Base-by-base conservation (phyloP, 352 stramenopile species). In the Thraustochytrium sp. region DNA sequence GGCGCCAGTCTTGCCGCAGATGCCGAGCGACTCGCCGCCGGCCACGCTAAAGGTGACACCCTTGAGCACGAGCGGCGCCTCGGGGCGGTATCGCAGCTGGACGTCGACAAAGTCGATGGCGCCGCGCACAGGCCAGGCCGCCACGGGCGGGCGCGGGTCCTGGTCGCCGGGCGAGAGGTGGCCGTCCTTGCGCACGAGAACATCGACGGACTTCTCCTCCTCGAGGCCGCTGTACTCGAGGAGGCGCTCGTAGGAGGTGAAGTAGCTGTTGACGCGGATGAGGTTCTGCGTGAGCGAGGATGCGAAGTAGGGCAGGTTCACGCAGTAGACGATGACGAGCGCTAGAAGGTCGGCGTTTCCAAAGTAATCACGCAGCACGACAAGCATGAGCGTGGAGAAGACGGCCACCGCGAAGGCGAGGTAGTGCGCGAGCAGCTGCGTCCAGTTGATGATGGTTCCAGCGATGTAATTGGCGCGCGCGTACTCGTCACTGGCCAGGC, bases 21-120 rank as follows among this genome's bases (percentile, higher is more conserved):
- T 91, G 36, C 93, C 96, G 75, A 96, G 89, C 64, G 94, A 94
- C 82, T 93, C 90, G 49, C 91, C 88, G 75, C 68, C 61, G 3
- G n/a, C 13, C 18, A 88, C 51, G 23, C 29, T 59, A 38, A 88
- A 73, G 48, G 36, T 82, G 38, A 88, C 93, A 72, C 92, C 88
- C 31, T 93, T 88, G 26, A 95, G 84, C 34, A 92, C 89, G 11
- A 89, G 88, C 21, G 93, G 84, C 18, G 87, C 88, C 56, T 90
- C 87, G 8, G 73, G 49, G 91, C 93, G 90, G 88, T 98, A 98
- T 29, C 93, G 86, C 54, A 98, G 59, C 29, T 87, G 90, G 4
- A 98, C 94, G 85, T 94, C 86, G n/a, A 91, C 77, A 87, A 98
- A 98, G 61, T 89, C 84, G 37, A 98, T 89, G 92, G 84, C 65